Conservation (phyloP, 1,284 basidiomycete genomes). For the Sporisorium reilianum region DNA sequence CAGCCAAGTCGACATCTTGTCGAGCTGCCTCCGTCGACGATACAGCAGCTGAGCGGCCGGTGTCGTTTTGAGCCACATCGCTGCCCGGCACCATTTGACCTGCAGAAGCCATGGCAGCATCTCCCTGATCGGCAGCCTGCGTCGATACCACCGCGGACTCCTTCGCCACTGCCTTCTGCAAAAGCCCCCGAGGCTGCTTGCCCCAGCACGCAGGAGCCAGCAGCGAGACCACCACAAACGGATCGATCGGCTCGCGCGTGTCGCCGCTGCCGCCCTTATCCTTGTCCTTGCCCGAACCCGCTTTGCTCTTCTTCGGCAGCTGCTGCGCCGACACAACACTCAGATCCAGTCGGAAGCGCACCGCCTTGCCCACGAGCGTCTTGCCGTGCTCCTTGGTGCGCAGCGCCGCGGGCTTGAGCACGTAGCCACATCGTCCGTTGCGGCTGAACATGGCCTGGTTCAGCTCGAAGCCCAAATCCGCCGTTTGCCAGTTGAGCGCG, state of each 20-base stretch:
- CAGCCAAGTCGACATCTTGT: neutral
- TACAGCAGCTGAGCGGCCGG: neutral
- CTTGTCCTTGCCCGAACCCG: constrained; percentile 43
- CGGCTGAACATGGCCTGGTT: constrained; percentile 94
- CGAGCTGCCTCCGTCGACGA: neutral
- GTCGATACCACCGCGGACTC: no score
- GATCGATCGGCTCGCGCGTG: constrained; percentile 52
- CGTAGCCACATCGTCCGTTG: constrained; percentile 86
- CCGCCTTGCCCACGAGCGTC: constrained; percentile 28
- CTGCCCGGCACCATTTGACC: neutral
- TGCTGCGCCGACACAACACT: constrained; percentile 90
- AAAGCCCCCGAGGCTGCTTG: constrained; percentile 42
- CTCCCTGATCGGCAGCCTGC: constrained; percentile 4
- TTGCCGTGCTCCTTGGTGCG: constrained; percentile 72
- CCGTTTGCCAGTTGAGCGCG: constrained; percentile 97
- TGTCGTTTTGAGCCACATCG: neutral
- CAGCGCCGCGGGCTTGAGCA: constrained; percentile 87
- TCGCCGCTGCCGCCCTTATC: constrained; percentile 31
- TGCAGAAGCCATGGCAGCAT: neutral
- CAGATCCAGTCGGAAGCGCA: constrained; percentile 53
- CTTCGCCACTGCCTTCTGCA: constrained; percentile 20
- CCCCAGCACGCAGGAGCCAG: constrained; percentile 57
- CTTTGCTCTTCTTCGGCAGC: constrained; percentile 74
- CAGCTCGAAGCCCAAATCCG: constrained; percentile 76
- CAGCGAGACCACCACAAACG: constrained; percentile 57